A percentile compares a stretch with the other conserved stretches of the same genome.
These are phyloP conservation scores for Aspergillus sp. DNA, from an alignment of 2,329 filamentous ascomycete genomes.

Conservation along the genomic window DNA sequence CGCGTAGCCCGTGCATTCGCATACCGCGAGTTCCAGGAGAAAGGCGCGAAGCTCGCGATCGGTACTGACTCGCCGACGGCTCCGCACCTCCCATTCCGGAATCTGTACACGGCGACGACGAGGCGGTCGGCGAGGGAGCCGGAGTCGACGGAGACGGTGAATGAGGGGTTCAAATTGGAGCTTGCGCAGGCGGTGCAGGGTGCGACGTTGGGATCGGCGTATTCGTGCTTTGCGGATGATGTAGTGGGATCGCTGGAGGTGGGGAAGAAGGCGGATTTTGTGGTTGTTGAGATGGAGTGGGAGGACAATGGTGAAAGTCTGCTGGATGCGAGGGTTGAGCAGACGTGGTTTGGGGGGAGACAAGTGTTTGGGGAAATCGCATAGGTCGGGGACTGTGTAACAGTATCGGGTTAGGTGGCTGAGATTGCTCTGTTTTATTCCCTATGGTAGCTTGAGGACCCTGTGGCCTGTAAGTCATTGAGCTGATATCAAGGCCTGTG, in stretches of 20 bases:
- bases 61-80: slow-evolving; percentile 56
- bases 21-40: slow-evolving; percentile 52
- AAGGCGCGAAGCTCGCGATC: slow-evolving; percentile 49
- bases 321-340: slow-evolving; percentile 42
- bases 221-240: slow-evolving; percentile 49
- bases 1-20: slow-evolving; percentile 54
- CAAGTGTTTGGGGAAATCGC: slow-evolving; percentile 28
- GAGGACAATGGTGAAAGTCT: slow-evolving; percentile 35
- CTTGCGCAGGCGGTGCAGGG: slow-evolving; percentile 48
- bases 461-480: neutral
- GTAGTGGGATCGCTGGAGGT: slow-evolving; percentile 42
- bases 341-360: slow-evolving; percentile 51
- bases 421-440: neutral
- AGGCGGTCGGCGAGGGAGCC: slow-evolving; percentile 50
- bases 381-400: neutral
- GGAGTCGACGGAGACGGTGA: slow-evolving; percentile 40
- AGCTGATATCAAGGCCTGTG: neutral
- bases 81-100: slow-evolving; percentile 48
- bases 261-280: slow-evolving; percentile 51
- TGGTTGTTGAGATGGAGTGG: slow-evolving; percentile 49
- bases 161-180: slow-evolving; percentile 47
- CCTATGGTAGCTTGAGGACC: neutral
- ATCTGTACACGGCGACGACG: slow-evolving; percentile 56
- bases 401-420: neutral
- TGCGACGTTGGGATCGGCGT: slow-evolving; percentile 52